Percentiles rank a stretch among this genome's conserved stretches.
Evolutionary conservation across 257 asterid species (phyloP).

Genomic region (Solanum infundibuliforme): DNA sequence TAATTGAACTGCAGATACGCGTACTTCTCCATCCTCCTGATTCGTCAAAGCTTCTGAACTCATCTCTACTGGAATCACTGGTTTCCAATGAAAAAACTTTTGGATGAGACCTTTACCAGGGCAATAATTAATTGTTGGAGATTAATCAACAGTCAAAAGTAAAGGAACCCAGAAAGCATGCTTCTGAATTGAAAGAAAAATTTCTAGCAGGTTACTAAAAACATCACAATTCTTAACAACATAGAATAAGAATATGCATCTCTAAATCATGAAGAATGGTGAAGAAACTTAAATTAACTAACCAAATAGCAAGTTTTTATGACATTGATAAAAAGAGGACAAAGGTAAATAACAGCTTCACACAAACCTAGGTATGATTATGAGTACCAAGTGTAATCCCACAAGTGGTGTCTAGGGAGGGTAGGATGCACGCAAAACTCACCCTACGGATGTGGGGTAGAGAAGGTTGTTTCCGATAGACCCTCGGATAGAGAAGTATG

Average conservation of each 20-base stretch:
- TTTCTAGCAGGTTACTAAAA: too few species aligned
- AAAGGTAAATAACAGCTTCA: too few species aligned
- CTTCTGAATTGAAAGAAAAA: too few species aligned
- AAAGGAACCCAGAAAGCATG: too few species aligned
- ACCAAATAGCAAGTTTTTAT: too few species aligned
- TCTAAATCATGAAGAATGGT: too few species aligned
- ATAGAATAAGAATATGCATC: too few species aligned
- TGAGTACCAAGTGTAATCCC: background rate
- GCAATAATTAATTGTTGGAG: background rate
- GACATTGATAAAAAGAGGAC: too few species aligned
- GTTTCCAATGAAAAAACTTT: constrained; percentile 1
- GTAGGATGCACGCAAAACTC: background rate
- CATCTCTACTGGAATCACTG: constrained; percentile 8
- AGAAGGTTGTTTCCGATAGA: background rate
- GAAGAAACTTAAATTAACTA: too few species aligned
- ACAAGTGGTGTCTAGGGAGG: background rate
- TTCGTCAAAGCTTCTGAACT: constrained; percentile 21
- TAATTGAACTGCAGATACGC: constrained; percentile 24
- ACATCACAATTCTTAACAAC: too few species aligned
- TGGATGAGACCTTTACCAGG: background rate
- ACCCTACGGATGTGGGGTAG: background rate
- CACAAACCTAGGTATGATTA: background rate
- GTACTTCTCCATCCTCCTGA: constrained; percentile 53
- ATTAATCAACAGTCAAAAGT: background rate
- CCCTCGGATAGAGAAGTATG: background rate